Percentiles rank a stretch among this genome's conserved stretches.
Evolutionary conservation across 228 moss, liverwort and hornwort genomes (phyloP).

Genomic region (Sphagnum fallax): DNA sequence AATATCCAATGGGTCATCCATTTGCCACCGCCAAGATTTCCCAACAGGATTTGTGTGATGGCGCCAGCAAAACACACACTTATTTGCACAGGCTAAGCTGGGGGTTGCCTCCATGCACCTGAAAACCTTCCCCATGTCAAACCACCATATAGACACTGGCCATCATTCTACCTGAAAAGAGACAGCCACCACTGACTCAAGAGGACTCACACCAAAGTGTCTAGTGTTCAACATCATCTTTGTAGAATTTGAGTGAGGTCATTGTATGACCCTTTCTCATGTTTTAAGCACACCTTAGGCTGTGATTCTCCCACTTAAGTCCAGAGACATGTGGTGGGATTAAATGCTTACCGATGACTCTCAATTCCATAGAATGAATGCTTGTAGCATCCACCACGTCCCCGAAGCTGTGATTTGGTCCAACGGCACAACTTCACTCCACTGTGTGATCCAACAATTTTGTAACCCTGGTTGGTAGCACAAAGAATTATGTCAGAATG

Average conservation of each 20-base stretch:
- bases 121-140: slow-evolving; percentile 4
- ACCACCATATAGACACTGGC: too few species aligned
- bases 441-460: slow-evolving; percentile 90
- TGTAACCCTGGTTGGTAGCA: slow-evolving; percentile 64
- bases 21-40: slow-evolving; percentile 97
- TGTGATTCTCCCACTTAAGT: too few species aligned
- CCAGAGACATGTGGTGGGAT: too few species aligned
- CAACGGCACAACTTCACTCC: slow-evolving; percentile 99
- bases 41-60: slow-evolving; percentile 99
- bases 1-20: slow-evolving; percentile 96
- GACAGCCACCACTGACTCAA: too few species aligned
- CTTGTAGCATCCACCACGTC: slow-evolving; percentile 98
- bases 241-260: too few species aligned
- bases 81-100: slow-evolving; percentile 97
- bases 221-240: too few species aligned
- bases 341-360: slow-evolving; percentile 70
- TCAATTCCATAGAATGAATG: slow-evolving; percentile 99
- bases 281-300: too few species aligned
- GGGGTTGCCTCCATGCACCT: slow-evolving; percentile 99
- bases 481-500: background rate
- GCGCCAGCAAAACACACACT: slow-evolving; percentile 99
- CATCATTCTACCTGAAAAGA: background rate
- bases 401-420: slow-evolving; percentile 97
- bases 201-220: too few species aligned
- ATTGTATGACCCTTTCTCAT: background rate